phyloP scores from a whole-genome alignment of 2,329 filamentous ascomycete species.

The Claviceps cyperi region DNA sequence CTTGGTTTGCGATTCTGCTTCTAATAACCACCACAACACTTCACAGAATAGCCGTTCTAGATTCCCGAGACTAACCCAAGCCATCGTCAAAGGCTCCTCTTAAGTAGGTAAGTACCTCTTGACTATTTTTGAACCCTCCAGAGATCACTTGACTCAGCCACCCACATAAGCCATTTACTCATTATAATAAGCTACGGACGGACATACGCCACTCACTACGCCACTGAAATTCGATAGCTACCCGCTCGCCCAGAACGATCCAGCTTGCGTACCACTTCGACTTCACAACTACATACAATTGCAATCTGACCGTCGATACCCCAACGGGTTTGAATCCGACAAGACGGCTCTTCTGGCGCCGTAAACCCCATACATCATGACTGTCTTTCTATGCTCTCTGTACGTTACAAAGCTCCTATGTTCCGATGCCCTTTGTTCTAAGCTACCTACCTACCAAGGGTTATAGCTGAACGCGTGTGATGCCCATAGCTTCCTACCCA shows the following conservation, averaged over 20 bases:
- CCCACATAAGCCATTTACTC: too few species aligned
- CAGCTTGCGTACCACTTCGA: background rate
- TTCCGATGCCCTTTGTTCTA: too few species aligned
- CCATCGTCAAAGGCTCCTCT: background rate
- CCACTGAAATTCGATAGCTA: background rate
- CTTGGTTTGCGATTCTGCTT: background rate
- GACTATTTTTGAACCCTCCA: background rate
- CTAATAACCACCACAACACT: background rate
- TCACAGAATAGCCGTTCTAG: background rate
- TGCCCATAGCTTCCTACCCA: slow-evolving; percentile 62
- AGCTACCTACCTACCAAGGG: background rate
- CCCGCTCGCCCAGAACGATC: background rate
- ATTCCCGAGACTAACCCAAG: background rate
- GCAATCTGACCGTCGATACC: background rate
- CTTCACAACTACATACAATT: background rate
- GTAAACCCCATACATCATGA: slow-evolving; percentile 18
- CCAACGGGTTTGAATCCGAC: background rate
- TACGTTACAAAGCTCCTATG: slow-evolving; percentile 11
- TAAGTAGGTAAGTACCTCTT: background rate
- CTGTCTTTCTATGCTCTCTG: slow-evolving; percentile 27
- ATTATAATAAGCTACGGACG: too few species aligned
- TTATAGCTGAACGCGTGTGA: background rate
- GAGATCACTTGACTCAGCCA: background rate
- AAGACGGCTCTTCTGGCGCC: background rate
- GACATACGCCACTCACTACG: background rate